Evolutionary conservation across 805 yeast genomes (phyloP), one percentile per base, ranked within the genome.

Genomic region (Torulaspora gathmanii): DNA sequence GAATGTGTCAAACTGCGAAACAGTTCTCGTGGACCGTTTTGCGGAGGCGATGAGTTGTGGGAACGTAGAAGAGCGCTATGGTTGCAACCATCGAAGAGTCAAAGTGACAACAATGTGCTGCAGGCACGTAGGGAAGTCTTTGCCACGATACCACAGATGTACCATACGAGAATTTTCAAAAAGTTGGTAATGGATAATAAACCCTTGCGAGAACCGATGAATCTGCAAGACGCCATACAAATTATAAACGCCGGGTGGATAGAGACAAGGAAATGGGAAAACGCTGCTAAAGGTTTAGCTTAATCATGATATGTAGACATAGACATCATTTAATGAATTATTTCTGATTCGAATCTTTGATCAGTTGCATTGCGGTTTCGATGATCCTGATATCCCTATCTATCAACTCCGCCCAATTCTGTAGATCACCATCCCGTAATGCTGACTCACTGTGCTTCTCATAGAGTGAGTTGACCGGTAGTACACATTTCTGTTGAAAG

Each of bases 241-340:
- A 77, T 90, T 19, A 75, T 90, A 33, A 80, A 86, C 56, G 78
- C 84, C 3, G 96, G 96, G 15, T 90, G 98, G 98, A 73, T 75
- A 12, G 82, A 80, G 48, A 79, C 79, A 17, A 87, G 82, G 40
- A 78, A 79, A 53, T 90, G 93, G 91, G 83, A 77, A 46, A 67
- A 71, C 27, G 76, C 76, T 5, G 65, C 71, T 1, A 66, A 62
- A 17, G 73, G 71, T n/a, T 41, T 57, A 39, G 49, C 56, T 34
- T 53, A 39, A 43, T 33, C 27, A 37, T 27, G 20, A 15, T 33
- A 15, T 31, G 34, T 31, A 31, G 10, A 31, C 25, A 28, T 25
- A 22, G 27, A 27, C 28, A 25, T 28, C 27, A 37, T 28, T 26
- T 37, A 37, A 28, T 37, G 27, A 27, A 7, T 15, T 28, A 27